phyloP scores from a whole-genome alignment of 1,284 basidiomycete species.

The Agroathelia rolfsii region DNA sequence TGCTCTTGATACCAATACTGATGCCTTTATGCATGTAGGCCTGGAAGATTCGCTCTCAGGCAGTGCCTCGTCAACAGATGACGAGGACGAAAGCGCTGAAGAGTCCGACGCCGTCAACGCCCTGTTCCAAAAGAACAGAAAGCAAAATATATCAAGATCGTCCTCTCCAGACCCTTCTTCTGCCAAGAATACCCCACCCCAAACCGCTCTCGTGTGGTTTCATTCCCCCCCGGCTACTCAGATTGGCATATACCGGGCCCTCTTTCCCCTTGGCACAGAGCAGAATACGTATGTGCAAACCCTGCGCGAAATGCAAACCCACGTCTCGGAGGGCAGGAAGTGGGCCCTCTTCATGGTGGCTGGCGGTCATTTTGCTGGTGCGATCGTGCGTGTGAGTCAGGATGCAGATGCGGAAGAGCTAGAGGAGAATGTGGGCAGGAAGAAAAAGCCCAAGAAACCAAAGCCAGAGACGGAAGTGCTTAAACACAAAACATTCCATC shows the following conservation, averaged over 20 bases:
- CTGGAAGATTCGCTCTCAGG: conserved; percentile 87
- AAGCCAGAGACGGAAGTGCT: conserved; percentile 72
- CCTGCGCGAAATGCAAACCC: conserved; percentile 59
- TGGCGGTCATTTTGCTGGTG: conserved; percentile 95
- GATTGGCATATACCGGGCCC: conserved; percentile 76
- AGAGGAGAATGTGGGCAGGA: conserved; percentile 33
- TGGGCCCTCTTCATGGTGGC: conserved; percentile 96
- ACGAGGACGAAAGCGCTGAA: conserved; percentile 38
- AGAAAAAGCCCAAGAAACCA: conserved; percentile 49
- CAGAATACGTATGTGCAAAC: conserved; percentile 39
- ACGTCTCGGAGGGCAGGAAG: conserved; percentile 54
- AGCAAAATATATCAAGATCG: conserved; percentile 33
- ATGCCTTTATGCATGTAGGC: conserved; percentile 29
- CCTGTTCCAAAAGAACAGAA: conserved; percentile 56
- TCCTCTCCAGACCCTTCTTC: conserved; percentile 39
- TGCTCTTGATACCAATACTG: too few relatives aligned
- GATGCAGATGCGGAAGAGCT: conserved; percentile 35
- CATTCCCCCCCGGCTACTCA: conserved; percentile 78
- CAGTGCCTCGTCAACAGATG: conserved; percentile 65
- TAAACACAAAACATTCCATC: conserved; percentile 93
- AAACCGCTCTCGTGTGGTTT: conserved; percentile 84
- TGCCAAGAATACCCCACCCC: conserved; percentile 33
- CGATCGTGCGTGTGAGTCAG: conserved; percentile 66
- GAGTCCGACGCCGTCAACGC: conserved; percentile 53
- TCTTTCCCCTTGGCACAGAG: conserved; percentile 48